Evolutionary conservation across 1,284 basidiomycete species (phyloP).

Genomic region (Inonotus hispidus): DNA sequence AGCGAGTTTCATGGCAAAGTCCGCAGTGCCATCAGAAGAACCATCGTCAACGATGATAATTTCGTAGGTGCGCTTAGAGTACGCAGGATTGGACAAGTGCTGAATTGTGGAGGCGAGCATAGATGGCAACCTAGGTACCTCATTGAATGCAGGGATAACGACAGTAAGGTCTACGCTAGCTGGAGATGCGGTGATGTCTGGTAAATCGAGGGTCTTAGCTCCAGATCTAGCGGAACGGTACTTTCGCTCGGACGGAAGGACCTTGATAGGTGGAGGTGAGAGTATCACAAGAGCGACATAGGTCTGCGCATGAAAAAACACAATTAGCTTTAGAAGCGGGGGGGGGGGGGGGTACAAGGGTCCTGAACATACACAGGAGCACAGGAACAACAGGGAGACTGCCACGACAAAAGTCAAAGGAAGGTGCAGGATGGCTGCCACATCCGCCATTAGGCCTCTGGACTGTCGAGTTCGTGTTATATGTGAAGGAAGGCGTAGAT

Average conservation of each 20-base stretch:
- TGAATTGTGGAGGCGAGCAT: slow-evolving; percentile 78
- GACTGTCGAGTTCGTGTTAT: neutral
- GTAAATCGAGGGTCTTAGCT: slow-evolving; percentile 44
- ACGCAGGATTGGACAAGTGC: slow-evolving; percentile 41
- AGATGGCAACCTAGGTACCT: slow-evolving; percentile 67
- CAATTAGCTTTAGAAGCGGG: neutral
- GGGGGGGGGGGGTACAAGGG: neutral
- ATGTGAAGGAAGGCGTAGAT: neutral
- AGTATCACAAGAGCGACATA: slow-evolving; percentile 60
- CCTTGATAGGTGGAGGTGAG: slow-evolving; percentile 61
- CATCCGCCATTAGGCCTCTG: neutral
- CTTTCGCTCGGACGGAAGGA: slow-evolving; percentile 58
- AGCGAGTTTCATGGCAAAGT: slow-evolving; percentile 62
- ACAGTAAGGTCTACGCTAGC: slow-evolving; percentile 61
- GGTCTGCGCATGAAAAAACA: slow-evolving; percentile 34
- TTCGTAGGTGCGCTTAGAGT: slow-evolving; percentile 55
- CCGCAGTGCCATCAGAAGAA: slow-evolving; percentile 69
- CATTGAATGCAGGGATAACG: slow-evolving; percentile 90
- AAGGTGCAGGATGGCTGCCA: neutral
- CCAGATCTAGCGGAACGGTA: slow-evolving; percentile 53
- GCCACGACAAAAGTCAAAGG: neutral
- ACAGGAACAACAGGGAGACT: neutral
- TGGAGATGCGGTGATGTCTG: slow-evolving; percentile 46
- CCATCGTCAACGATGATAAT: slow-evolving; percentile 90
- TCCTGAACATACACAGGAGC: neutral